Evolutionary conservation across 805 yeast genomes (phyloP).

Genomic region (Nakazawaea wickerhamii): DNA sequence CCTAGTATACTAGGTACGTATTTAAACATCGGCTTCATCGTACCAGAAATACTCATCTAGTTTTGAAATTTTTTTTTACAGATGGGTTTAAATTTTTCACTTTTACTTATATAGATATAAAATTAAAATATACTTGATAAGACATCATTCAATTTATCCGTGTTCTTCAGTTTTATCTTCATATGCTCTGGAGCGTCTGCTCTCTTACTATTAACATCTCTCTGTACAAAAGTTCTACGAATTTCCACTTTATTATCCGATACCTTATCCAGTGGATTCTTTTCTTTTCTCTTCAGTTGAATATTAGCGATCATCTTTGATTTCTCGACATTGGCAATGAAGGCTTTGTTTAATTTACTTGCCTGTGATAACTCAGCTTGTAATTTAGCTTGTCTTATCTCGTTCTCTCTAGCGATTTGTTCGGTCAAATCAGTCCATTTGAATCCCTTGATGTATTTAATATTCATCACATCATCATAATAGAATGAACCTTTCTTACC

Average conservation of each 20-base stretch:
- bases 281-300: conserved; percentile 39
- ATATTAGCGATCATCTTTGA: conserved; percentile 77
- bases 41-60: too few relatives aligned
- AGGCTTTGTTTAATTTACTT: conserved; percentile 77
- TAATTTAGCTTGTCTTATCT: conserved; percentile 79
- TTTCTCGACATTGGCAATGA: conserved; percentile 76
- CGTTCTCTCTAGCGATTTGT: conserved; percentile 87
- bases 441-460: conserved; percentile 84
- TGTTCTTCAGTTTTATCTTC: conserved; percentile 32
- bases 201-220: conserved; percentile 60
- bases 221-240: conserved; percentile 65
- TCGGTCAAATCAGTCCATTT: conserved; percentile 94
- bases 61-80: too few relatives aligned
- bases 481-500: conserved; percentile 89
- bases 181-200: conserved; percentile 51
- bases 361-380: conserved; percentile 89
- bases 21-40: too few relatives aligned
- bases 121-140: conserved; percentile 45
- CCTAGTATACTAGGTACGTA: too few relatives aligned
- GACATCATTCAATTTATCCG: conserved; percentile 39
- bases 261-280: conserved; percentile 22
- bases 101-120: too few relatives aligned
- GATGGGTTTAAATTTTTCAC: conserved; percentile 4
- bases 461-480: conserved; percentile 89
- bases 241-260: conserved; percentile 27